A percentile compares a stretch with the other conserved stretches of the same genome.
Evolutionary conservation across 1,284 basidiomycete species (phyloP).

Genomic region (Neonothopanus nambi): DNA sequence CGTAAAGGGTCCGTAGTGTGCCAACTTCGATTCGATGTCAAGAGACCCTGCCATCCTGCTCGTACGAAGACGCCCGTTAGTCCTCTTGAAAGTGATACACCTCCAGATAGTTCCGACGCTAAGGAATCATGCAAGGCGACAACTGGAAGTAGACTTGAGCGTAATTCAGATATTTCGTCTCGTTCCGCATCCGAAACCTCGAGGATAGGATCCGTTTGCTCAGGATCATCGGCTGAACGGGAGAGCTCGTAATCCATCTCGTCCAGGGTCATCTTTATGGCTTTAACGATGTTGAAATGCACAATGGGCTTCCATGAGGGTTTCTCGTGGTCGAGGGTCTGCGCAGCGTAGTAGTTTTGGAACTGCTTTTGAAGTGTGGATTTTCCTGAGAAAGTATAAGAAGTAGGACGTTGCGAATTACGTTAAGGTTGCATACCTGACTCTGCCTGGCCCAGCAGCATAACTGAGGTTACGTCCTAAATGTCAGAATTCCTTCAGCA

Average conservation of each 20-base stretch:
- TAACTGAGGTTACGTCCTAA: slow-evolving; percentile 37
- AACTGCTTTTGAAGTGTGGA: slow-evolving; percentile 81
- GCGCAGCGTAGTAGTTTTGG: slow-evolving; percentile 74
- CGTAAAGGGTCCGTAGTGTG: slow-evolving; percentile 20
- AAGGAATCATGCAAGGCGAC: slow-evolving; percentile 67
- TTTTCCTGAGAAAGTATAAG: slow-evolving; percentile 48
- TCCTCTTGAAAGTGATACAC: slow-evolving; percentile 57
- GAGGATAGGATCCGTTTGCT: neutral
- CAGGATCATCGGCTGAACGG: slow-evolving; percentile 6
- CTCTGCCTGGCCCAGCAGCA: slow-evolving; percentile 77
- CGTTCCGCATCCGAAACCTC: slow-evolving; percentile 32
- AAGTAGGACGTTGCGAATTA: neutral
- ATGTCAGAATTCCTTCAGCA: neutral
- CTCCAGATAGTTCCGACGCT: slow-evolving; percentile 66
- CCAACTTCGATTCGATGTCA: slow-evolving; percentile 46
- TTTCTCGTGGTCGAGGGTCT: slow-evolving; percentile 66
- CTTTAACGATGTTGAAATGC: slow-evolving; percentile 79
- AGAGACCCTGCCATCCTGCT: slow-evolving; percentile 64
- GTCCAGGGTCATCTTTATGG: slow-evolving; percentile 71
- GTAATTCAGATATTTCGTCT: slow-evolving; percentile 51
- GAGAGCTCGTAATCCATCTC: slow-evolving; percentile 66
- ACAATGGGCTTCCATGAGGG: slow-evolving; percentile 77
- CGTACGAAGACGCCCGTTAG: slow-evolving; percentile 65
- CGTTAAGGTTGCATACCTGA: slow-evolving; percentile 40
- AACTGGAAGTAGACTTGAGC: slow-evolving; percentile 60